Base-by-base conservation (phyloP, 1,139 yeast genomes). In the Blastobotrys malaysiensis region DNA sequence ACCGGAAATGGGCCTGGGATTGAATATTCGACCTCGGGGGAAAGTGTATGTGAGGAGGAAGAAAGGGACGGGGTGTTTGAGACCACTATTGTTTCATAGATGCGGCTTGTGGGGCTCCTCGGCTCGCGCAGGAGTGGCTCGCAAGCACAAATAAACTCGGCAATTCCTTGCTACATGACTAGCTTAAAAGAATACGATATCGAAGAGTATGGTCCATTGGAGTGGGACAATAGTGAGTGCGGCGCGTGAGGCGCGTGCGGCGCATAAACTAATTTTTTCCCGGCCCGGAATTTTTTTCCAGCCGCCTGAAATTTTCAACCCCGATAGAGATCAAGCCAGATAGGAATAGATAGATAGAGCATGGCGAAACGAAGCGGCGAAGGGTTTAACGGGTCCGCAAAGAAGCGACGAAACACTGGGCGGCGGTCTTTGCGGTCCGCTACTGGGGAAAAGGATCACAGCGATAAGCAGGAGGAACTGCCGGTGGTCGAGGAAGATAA, bases 401-500 rank as follows among this genome's bases (percentile, higher is more conserved):
- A 44, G 26, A 44, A 49, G 36, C 18, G 51, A 36, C 24, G 56
- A 31, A 57, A 57, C 31, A 58, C 60, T 5, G 61, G 61, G 13
- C 43, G 61, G 9, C 49, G 48, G 20, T 18, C 47, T 13, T 19
- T 57, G 20, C 49, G 61, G 20, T 57, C 54, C 1, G 45, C 50
- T 20, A 20, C 21, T 16, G 51, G 13, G 13, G 43, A 43, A 11
- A 48, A 39, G n/a, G 52, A 62, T 53, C 46, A 62, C 60, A 46
- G 60, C 56, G 27, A 45, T 16, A 45, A n/a, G 21, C 51, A 26
- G 21, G 65, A 61, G 11, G 59, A 56, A 5, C 66, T 57, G 2
- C 61, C 54, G 9, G 65, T 63, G 5, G 60, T 53, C 3, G 65
- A 58, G 13, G 61, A 55, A 11, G 63, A 56, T 11, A 49, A 49